Conservation (phyloP, 495 filamentous ascomycete genomes). For the Trypethelium eluteriae region DNA sequence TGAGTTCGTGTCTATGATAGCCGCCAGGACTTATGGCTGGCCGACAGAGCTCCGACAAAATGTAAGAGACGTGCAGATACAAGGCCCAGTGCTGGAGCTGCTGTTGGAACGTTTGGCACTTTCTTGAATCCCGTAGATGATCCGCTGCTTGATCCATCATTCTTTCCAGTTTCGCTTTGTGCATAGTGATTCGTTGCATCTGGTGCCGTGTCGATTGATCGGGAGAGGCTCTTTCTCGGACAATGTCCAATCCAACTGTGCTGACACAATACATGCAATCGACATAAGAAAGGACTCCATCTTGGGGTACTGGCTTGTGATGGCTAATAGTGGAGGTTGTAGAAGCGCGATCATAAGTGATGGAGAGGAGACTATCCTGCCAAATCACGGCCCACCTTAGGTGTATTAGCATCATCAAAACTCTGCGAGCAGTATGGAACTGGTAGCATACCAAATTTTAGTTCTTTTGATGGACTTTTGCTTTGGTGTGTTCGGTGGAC, state of each 20-base stretch:
- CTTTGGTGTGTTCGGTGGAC: slow-evolving; percentile 40
- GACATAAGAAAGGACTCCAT: slow-evolving; percentile 44
- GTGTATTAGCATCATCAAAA: neutral
- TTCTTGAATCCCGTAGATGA: slow-evolving; percentile 44
- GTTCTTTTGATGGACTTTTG: slow-evolving; percentile 22
- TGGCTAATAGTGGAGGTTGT: slow-evolving; percentile 45
- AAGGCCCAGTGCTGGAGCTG: slow-evolving; percentile 50
- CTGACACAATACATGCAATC: slow-evolving; percentile 49
- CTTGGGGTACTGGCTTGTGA: slow-evolving; percentile 39
- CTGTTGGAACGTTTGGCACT: slow-evolving; percentile 43
- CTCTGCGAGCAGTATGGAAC: neutral
- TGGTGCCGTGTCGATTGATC: slow-evolving; percentile 39
- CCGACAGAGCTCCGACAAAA: slow-evolving; percentile 53
- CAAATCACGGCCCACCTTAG: slow-evolving; percentile 53
- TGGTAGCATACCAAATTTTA: slow-evolving; percentile 29
- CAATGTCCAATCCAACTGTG: slow-evolving; percentile 48
- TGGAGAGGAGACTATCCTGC: slow-evolving; percentile 55
- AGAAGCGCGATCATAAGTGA: slow-evolving; percentile 53
- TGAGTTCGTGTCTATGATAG: slow-evolving; percentile 35
- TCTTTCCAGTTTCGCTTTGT: slow-evolving; percentile 44
- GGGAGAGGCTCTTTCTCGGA: slow-evolving; percentile 43
- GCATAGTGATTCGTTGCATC: slow-evolving; percentile 42
- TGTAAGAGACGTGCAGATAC: slow-evolving; percentile 52
- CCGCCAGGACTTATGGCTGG: slow-evolving; percentile 47
- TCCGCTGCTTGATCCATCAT: slow-evolving; percentile 48